Base-by-base conservation (phyloP, 768 basidiomycete species). In the Chlorophyllum brunneum region DNA sequence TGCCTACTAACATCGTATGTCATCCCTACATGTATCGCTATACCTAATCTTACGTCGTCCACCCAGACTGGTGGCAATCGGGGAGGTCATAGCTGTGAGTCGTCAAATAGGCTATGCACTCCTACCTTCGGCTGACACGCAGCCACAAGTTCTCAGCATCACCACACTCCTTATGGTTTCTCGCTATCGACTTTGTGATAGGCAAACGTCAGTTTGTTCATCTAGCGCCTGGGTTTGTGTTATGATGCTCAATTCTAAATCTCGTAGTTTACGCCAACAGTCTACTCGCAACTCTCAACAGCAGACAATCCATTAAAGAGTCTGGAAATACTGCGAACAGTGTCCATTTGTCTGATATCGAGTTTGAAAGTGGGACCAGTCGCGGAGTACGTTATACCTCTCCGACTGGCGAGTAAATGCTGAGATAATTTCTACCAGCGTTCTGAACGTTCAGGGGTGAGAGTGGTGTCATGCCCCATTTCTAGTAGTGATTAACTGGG, bases 1-100 rank as follows among this genome's bases (percentile, higher is more conserved):
- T 78, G 76, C 49, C 54, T 79, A 10, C 59, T 79, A 33, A 78
- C 77, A 26, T 73, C 74, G 76, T 78, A 54, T 48, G 74, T 64
- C 3, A 1, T 31, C 11, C 15, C 33, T 47, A 15, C 34, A 20
- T 18, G n/a, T n/a, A 11, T 15, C 11, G 15, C 16, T 5, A 11
- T 33, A 1, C 8, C 33, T 42, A 11, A 26, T 5, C 15, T 7
- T 15, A 16, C 23, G 48, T 4, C 45, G 26, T 36, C 40, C 13
- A 23, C 36, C 36, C 44, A 69, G 71, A 15, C 62, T 67, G 16
- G 68, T 71, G 16, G 72, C 72, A 16, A 60, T 72, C 0, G 60
- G 64, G 1, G 72, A 74, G 56, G 68, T 75, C 5, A 70, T 72
- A 33, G 63, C 66, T 20, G 72, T 72, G 54, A 15, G 65, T 64